A percentile compares a stretch with the other conserved stretches of the same genome.
Conservation (phyloP, 2,329 filamentous ascomycete genomes). For the Penicillium sp. region DNA sequence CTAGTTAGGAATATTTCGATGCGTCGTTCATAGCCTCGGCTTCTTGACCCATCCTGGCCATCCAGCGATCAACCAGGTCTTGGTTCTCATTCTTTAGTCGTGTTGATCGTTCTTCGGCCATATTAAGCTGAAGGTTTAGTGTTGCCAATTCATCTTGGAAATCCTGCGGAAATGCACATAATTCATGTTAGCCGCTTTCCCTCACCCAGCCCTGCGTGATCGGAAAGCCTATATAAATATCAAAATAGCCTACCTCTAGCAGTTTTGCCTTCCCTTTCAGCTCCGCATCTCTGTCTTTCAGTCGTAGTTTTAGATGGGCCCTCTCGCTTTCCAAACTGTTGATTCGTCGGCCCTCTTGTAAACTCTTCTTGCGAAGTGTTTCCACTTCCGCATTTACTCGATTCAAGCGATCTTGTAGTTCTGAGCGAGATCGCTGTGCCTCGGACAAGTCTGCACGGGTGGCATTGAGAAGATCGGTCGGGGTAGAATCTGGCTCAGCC, state of each 20-base stretch:
- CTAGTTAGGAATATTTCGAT: conserved; percentile 44
- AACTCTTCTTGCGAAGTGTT: conserved; percentile 58
- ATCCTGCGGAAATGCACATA: conserved; percentile 48
- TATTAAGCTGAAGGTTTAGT: conserved; percentile 80
- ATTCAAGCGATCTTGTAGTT: conserved; percentile 63
- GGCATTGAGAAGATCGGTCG: conserved; percentile 33
- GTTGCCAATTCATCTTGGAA: conserved; percentile 92
- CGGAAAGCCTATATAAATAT: background rate
- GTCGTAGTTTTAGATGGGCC: conserved; percentile 59
- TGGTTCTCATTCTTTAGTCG: conserved; percentile 78
- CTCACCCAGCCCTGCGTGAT: background rate
- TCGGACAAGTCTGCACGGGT: conserved; percentile 67
- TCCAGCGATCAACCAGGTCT: conserved; percentile 86
- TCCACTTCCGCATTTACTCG: conserved; percentile 62
- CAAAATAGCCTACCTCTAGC: conserved; percentile 59
- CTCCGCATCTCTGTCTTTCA: conserved; percentile 83
- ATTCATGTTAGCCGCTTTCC: background rate
- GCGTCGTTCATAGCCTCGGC: conserved; percentile 79
- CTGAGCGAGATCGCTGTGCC: conserved; percentile 70
- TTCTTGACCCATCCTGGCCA: conserved; percentile 80
- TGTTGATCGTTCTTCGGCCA: conserved; percentile 73
- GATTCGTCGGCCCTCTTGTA: conserved; percentile 61
- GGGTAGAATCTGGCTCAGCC: conserved; percentile 23
- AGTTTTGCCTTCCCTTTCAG: conserved; percentile 78
- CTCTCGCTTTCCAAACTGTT: conserved; percentile 62